phyloP scores from a whole-genome alignment of 805 yeast genomes.

The Saccharomycodes ludwigii region DNA sequence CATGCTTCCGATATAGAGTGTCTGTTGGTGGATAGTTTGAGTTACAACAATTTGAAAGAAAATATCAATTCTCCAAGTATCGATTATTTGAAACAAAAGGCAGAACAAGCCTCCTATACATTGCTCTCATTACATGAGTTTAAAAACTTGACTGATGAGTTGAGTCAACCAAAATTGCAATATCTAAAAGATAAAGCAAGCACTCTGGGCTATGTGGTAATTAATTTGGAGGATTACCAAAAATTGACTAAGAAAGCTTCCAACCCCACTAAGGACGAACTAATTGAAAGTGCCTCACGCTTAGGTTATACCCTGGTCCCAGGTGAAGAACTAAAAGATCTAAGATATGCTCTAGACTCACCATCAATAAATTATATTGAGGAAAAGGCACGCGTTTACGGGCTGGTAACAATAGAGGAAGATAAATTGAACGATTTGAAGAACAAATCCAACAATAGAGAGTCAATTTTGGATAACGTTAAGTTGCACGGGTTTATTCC shows the following conservation, averaged over 20 bases:
- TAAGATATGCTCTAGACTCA: no score
- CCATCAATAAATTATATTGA: slow-evolving; percentile 1
- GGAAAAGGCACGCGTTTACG: slow-evolving; percentile 6
- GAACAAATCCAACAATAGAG: slow-evolving; percentile 5
- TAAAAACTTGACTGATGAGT: slow-evolving; percentile 2
- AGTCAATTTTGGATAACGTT: slow-evolving; percentile 7
- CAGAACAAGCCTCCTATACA: no score
- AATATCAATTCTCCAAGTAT: slow-evolving; percentile 8
- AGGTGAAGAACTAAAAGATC: no score
- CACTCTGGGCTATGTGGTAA: slow-evolving; percentile 13
- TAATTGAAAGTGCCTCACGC: no score
- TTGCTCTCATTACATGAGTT: no score
- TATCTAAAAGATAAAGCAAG: slow-evolving; percentile 18
- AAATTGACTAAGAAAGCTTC: slow-evolving; percentile 8
- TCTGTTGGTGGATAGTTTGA: background rate
- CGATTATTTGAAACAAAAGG: slow-evolving; percentile 8
- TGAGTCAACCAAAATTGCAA: slow-evolving; percentile 13
- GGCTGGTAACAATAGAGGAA: slow-evolving; percentile 9
- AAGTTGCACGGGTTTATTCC: slow-evolving; percentile 11
- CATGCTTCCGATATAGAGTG: background rate
- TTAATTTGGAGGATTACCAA: slow-evolving; percentile 10
- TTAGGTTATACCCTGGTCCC: slow-evolving; percentile 2
- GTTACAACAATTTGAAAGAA: slow-evolving; percentile 1
- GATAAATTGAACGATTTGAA: slow-evolving; percentile 9
- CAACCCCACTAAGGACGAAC: slow-evolving; percentile 10